These are phyloP conservation scores for Penicillium diatomitis DNA, from an alignment of 495 filamentous ascomycete species.

Conservation along the genomic window DNA sequence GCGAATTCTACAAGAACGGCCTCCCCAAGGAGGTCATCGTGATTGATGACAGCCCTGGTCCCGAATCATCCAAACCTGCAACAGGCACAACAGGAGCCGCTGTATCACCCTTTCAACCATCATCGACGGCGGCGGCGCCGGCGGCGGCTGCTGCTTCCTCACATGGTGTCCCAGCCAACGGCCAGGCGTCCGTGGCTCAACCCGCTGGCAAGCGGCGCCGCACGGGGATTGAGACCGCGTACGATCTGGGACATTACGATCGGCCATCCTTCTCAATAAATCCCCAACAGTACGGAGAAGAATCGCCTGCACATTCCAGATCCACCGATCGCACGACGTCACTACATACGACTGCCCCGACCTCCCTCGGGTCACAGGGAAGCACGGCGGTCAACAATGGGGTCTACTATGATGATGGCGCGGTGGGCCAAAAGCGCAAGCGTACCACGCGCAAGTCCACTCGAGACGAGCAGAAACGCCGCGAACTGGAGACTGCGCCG, in stretches of 20 bases:
- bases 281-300: conserved; percentile 53
- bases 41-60: conserved; percentile 83
- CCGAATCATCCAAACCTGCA: conserved; percentile 37
- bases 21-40: conserved; percentile 89
- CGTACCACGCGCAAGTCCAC: conserved; percentile 67
- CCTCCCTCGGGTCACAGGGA: conserved; percentile 72
- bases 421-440: conserved; percentile 77
- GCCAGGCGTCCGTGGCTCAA: conserved; percentile 25
- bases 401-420: conserved; percentile 43
- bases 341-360: conserved; percentile 79
- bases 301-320: conserved; percentile 58
- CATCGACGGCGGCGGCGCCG: no score
- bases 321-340: conserved; percentile 86
- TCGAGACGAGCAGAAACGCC: conserved; percentile 69
- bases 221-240: conserved; percentile 50
- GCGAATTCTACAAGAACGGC: conserved; percentile 86
- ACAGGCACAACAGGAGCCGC: background rate
- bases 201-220: conserved; percentile 58
- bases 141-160: conserved; percentile 13
- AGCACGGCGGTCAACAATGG: conserved; percentile 51
- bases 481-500: conserved; percentile 55
- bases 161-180: conserved; percentile 4
- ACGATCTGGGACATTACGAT: conserved; percentile 55
- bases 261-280: conserved; percentile 60
- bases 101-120: no score